phyloP scores from a whole-genome alignment of 129 eudicot species.

The Scalesia atractyloides region DNA sequence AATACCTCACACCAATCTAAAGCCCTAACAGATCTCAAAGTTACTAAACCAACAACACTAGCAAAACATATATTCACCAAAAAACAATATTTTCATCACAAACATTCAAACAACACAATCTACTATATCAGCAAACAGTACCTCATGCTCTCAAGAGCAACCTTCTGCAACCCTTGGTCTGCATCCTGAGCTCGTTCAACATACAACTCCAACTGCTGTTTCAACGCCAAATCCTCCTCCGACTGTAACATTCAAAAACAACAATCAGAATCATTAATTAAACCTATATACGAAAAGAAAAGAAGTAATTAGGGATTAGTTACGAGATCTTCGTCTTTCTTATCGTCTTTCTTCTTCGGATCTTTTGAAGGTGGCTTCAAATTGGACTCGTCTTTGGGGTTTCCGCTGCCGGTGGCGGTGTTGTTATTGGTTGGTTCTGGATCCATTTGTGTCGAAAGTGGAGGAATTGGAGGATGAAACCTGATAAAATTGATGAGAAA shows the following conservation, averaged over 20 bases:
- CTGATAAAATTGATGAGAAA: slow-evolving; percentile 24
- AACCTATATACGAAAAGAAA: not conserved
- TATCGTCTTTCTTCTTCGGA: slow-evolving; percentile 85
- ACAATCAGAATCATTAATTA: not conserved
- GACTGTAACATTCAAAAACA: slow-evolving; percentile 45
- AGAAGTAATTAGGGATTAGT: not conserved
- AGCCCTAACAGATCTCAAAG: slow-evolving; percentile 20
- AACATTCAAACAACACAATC: not conserved
- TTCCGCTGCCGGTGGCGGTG: slow-evolving; percentile 35
- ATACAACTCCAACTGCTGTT: slow-evolving; percentile 86
- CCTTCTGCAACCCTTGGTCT: slow-evolving; percentile 74
- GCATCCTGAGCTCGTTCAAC: slow-evolving; percentile 89
- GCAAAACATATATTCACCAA: not conserved
- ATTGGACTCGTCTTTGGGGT: slow-evolving; percentile 48
- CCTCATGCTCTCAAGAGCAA: slow-evolving; percentile 98
- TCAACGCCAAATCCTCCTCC: slow-evolving; percentile 92
- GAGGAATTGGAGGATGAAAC: slow-evolving; percentile 11
- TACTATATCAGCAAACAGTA: not conserved
- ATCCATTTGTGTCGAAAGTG: slow-evolving; percentile 40
- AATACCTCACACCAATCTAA: not conserved
- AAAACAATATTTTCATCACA: not conserved
- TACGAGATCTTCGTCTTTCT: slow-evolving; percentile 94
- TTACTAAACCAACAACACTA: not conserved
- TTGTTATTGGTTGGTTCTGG: slow-evolving; percentile 46
- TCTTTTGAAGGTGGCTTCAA: slow-evolving; percentile 62